Percentiles rank a stretch among this genome's conserved stretches.
Evolutionary conservation across 2,329 filamentous ascomycete species (phyloP).

Genomic region (Helotiales sp.): DNA sequence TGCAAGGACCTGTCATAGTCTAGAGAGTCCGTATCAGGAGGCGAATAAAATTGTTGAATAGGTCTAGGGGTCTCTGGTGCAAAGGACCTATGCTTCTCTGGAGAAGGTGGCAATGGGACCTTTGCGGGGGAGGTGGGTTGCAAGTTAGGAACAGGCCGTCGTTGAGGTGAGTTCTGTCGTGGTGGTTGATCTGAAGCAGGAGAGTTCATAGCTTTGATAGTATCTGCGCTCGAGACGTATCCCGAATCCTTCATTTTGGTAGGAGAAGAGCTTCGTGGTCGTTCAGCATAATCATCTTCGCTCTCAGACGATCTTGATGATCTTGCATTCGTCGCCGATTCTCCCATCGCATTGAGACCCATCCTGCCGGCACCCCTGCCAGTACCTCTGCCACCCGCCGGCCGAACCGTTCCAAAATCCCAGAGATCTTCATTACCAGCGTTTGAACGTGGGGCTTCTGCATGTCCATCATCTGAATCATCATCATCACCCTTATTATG

Average conservation of each 20-base stretch:
- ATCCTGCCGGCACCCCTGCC: conserved; percentile 62
- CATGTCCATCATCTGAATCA: conserved; percentile 60
- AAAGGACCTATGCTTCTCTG: conserved; percentile 51
- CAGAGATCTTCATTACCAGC: conserved; percentile 82
- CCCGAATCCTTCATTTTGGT: conserved; percentile 54
- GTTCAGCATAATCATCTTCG: conserved; percentile 57
- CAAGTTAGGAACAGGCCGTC: conserved; percentile 54
- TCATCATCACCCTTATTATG: conserved; percentile 77
- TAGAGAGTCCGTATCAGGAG: conserved; percentile 54
- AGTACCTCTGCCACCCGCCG: conserved; percentile 70
- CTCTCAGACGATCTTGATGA: conserved; percentile 58
- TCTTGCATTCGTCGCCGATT: conserved; percentile 79
- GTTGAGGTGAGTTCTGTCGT: conserved; percentile 64
- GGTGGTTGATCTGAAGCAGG: conserved; percentile 52
- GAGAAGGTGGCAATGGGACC: conserved; percentile 64
- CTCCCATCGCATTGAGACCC: conserved; percentile 76
- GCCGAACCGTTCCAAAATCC: conserved; percentile 96
- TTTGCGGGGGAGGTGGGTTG: conserved; percentile 58
- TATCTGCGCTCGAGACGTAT: conserved; percentile 50
- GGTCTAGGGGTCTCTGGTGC: conserved; percentile 54
- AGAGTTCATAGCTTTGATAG: conserved; percentile 56
- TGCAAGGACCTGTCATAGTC: conserved; percentile 67
- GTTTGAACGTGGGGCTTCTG: conserved; percentile 50
- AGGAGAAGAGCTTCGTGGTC: conserved; percentile 56
- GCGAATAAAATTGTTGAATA: conserved; percentile 52